A percentile compares a stretch with the other conserved stretches of the same genome.
Conservation (phyloP, 139 green algal species). For the Chlorella ohadii region DNA sequence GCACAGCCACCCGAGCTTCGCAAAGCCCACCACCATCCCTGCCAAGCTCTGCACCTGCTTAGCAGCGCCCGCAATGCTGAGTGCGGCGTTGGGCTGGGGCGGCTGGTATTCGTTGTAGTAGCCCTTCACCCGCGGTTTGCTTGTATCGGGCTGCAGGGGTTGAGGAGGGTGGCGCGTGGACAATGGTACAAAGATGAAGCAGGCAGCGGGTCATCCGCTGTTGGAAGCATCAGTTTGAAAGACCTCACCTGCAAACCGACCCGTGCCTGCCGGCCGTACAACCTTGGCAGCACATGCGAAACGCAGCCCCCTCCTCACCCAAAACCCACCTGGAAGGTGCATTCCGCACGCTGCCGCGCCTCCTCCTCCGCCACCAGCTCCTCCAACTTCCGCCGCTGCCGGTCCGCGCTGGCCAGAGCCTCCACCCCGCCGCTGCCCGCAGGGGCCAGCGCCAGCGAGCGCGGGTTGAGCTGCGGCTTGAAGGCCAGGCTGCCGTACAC, state of each 20-base stretch:
- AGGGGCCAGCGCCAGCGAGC: constrained; percentile 15
- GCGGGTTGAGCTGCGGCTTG: constrained; percentile 29
- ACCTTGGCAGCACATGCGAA: too few species aligned
- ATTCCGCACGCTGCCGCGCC: constrained; percentile 26
- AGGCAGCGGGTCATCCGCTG: too few species aligned
- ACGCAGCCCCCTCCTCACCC: neutral
- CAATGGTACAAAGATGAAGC: too few species aligned
- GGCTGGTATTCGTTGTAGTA: constrained; percentile 33
- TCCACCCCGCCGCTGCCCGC: constrained; percentile 21
- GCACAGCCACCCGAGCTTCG: too few species aligned
- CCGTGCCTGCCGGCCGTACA: too few species aligned
- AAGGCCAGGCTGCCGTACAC: constrained; percentile 33
- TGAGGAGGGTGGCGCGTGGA: neutral
- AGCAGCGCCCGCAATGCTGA: constrained; percentile 14
- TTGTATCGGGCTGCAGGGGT: constrained; percentile 38
- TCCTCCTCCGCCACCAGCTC: constrained; percentile 32
- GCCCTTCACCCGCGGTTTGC: constrained; percentile 28
- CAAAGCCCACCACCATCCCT: neutral
- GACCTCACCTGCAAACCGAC: too few species aligned
- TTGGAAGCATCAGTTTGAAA: too few species aligned
- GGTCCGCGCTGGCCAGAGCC: constrained; percentile 35
- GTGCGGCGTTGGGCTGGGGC: neutral
- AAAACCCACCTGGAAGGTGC: constrained; percentile 51
- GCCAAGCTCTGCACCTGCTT: neutral
- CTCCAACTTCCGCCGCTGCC: constrained; percentile 15